phyloP scores from a whole-genome alignment of 768 basidiomycete genomes.

The Coprinopsis sp. region DNA sequence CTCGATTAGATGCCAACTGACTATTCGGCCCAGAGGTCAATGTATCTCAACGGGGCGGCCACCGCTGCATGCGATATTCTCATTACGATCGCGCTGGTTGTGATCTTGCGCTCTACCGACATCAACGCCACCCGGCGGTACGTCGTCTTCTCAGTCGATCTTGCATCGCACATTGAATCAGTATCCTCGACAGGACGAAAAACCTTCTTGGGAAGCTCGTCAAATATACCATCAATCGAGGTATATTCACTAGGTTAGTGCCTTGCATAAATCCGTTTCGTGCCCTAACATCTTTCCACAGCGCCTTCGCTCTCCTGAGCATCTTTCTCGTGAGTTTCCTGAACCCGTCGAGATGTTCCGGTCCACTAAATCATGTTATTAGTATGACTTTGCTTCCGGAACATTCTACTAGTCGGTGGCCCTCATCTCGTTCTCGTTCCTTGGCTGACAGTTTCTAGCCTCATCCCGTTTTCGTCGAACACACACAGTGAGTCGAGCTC shows the following conservation, averaged over 20 bases:
- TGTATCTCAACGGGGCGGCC: not conserved
- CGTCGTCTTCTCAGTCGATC: not conserved
- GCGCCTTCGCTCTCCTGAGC: not conserved
- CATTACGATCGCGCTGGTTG: constrained; percentile 1
- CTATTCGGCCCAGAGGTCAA: not conserved
- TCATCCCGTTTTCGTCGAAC: not conserved
- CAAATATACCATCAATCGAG: constrained; percentile 1
- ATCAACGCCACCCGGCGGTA: not conserved
- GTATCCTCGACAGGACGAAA: not conserved
- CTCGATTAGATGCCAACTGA: not conserved
- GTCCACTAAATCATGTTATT: not conserved
- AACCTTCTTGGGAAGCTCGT: constrained; percentile 1
- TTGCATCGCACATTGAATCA: not conserved
- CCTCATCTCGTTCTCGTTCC: not conserved
- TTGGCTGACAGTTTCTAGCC: not conserved
- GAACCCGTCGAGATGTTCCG: not conserved
- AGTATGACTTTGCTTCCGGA: constrained; percentile 1
- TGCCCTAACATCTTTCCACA: not conserved
- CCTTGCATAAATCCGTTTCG: not conserved
- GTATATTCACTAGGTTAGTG: not conserved
- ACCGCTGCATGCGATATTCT: constrained; percentile 4
- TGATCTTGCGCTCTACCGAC: not conserved
- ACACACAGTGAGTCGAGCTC: not conserved
- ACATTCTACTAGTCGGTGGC: constrained; percentile 2
- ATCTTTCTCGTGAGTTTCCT: not conserved